Base-by-base conservation (phyloP, 768 basidiomycete genomes). In the Agaricus sinodeliciosus region DNA sequence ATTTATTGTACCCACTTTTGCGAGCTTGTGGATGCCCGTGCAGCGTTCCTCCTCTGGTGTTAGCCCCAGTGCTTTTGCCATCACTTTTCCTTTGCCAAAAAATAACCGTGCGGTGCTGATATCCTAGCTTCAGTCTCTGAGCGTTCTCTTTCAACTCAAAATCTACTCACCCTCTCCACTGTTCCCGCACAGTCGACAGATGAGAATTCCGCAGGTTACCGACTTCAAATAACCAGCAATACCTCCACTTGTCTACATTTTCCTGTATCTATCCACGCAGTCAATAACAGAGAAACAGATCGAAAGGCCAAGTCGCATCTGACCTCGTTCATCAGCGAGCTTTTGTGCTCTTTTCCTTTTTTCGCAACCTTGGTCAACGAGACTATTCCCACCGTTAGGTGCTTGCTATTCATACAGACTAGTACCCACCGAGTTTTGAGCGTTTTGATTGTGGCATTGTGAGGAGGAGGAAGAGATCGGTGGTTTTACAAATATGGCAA, bases 171-270 rank as follows among this genome's bases (percentile, higher is more conserved):
- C 89, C 90, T 76, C 91, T 90, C 96, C 96, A 99, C 58, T 89
- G 74, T 55, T 84, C 84, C 58, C 96, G 80, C 43, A 98, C 90
- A 48, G 91, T 93, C 76, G 98, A 94, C 36, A 99, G 72, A 69
- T 92, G 87, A 25, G 93, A 74, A 71, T 95, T 98, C 55, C 96
- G 78, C 93, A 97, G 95, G 59, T 93, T 83, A 13, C 94, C 94
- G 4, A 97, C 91, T 60, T 88, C 84, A 65, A 99, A 96, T 36
- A 97, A 65, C 91, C 94, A 99, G 71, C 91, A 88, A 68, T 96
- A 94, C 63, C 81, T 81, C 85, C 90, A 97, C 72, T 91, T 89
- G 59, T 94, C 92, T 18, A 84, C 73, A 65, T 84, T 83, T 63
- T 77, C 77, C 74, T 91, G 88, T 49, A 98, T 73, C 91, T 94